These are phyloP conservation scores for Powellomyces hirtus DNA, from an alignment of 192 early-diverging fungal species.

Conservation along the genomic window DNA sequence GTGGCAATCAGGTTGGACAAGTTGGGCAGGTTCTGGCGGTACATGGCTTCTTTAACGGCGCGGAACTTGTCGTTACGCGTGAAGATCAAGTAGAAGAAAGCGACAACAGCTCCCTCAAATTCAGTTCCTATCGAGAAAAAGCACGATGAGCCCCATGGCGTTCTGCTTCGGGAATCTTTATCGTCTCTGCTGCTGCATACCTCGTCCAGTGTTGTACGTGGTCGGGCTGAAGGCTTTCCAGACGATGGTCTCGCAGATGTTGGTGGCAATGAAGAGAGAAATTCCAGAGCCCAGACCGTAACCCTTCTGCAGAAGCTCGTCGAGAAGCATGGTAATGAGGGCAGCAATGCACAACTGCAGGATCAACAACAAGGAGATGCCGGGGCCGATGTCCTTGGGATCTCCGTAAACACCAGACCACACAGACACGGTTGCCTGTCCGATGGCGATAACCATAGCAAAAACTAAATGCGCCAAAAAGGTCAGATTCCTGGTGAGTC, in stretches of 20 bases:
- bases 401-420: slow-evolving; percentile 98
- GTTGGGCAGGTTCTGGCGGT: slow-evolving; percentile 70
- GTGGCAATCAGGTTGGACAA: slow-evolving; percentile 87
- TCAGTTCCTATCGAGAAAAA: slow-evolving; percentile 68
- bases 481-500: background rate
- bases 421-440: slow-evolving; percentile 96
- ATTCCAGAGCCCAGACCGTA: slow-evolving; percentile 99
- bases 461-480: slow-evolving; percentile 59
- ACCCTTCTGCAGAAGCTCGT: slow-evolving; percentile 99
- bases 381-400: slow-evolving; percentile 93
- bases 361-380: slow-evolving; percentile 93
- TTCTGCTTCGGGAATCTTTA: no score
- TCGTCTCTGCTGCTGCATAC: slow-evolving; percentile 35
- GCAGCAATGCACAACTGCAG: slow-evolving; percentile 97
- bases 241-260: slow-evolving; percentile 99
- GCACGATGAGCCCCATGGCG: no score
- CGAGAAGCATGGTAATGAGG: slow-evolving; percentile 95
- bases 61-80: slow-evolving; percentile 95
- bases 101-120: slow-evolving; percentile 97
- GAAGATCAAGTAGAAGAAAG: slow-evolving; percentile 92
- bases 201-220: slow-evolving; percentile 95
- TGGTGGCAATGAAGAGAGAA: slow-evolving; percentile 99
- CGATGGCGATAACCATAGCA: slow-evolving; percentile 98
- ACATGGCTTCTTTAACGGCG: slow-evolving; percentile 96
- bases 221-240: slow-evolving; percentile 99